Percentiles rank a stretch among this genome's conserved stretches.
Conservation (phyloP, 306 rosid genomes). For the Nissolia schottii region DNA sequence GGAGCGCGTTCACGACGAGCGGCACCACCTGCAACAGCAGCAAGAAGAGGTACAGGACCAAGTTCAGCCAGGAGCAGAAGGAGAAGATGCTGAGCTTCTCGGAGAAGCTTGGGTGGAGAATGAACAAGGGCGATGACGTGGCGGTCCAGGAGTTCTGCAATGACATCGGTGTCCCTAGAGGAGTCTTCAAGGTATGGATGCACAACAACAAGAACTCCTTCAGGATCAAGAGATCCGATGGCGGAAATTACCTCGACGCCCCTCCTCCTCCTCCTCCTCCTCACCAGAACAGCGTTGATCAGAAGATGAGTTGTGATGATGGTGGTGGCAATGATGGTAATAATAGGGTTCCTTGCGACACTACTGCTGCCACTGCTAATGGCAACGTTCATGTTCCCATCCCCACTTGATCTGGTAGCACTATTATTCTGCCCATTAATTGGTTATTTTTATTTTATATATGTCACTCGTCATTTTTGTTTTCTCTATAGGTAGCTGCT, state of each 20-base stretch:
- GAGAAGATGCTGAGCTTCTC: constrained; percentile 70
- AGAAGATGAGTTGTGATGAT: neutral
- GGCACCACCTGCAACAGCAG: constrained; percentile 20
- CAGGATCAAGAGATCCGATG: constrained; percentile 39
- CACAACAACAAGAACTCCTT: constrained; percentile 80
- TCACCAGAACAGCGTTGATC: neutral
- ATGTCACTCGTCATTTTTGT: neutral
- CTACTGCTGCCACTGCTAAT: neutral
- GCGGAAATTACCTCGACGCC: constrained; percentile 9
- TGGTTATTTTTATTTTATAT: too few relatives aligned
- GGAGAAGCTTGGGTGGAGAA: constrained; percentile 76
- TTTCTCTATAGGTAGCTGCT: neutral
- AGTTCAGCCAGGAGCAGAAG: constrained; percentile 81
- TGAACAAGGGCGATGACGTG: constrained; percentile 57
- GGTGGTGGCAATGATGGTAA: neutral
- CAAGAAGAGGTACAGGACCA: constrained; percentile 71
- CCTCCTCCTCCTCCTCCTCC: too few relatives aligned
- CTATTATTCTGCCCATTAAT: too few relatives aligned
- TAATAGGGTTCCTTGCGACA: too few relatives aligned
- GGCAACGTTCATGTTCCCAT: constrained; percentile 32
- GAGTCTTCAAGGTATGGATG: constrained; percentile 91
- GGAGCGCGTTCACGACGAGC: too few relatives aligned
- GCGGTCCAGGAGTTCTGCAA: constrained; percentile 63
- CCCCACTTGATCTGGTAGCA: too few relatives aligned
- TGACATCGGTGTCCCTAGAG: constrained; percentile 61